Percentiles rank a stretch among this genome's conserved stretches.
Conservation (phyloP, 2,329 filamentous ascomycete species). For the Exophiala spinifera region DNA sequence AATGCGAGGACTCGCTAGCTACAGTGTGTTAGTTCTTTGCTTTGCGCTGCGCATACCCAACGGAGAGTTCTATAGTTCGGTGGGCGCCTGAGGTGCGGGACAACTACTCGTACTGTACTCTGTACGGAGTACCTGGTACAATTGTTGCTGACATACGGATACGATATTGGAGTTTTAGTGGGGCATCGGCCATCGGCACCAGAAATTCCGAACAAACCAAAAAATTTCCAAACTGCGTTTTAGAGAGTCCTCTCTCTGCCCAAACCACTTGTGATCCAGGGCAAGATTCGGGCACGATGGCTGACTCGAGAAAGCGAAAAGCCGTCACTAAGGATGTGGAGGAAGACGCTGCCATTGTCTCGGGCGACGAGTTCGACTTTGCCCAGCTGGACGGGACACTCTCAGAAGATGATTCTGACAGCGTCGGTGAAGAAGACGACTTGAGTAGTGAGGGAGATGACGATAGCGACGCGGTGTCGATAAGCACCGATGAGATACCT, state of each 20-base stretch:
- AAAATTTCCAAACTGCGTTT: constrained; percentile 2
- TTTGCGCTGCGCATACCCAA: no score
- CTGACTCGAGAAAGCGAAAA: constrained; percentile 59
- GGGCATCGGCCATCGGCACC: neutral
- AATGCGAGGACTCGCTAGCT: neutral
- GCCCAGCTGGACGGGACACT: constrained; percentile 43
- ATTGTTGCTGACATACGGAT: no score
- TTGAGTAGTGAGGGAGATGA: constrained; percentile 10
- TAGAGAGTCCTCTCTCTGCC: neutral
- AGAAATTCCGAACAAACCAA: neutral
- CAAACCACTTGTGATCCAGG: neutral
- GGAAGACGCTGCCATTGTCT: constrained; percentile 50
- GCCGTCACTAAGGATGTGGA: constrained; percentile 55
- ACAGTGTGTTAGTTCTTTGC: no score
- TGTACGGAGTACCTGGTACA: no score
- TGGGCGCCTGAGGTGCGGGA: neutral
- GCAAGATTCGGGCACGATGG: constrained; percentile 16
- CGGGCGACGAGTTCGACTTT: constrained; percentile 58
- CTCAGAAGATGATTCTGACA: constrained; percentile 42
- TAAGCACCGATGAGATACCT: constrained; percentile 14
- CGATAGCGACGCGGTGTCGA: constrained; percentile 39
- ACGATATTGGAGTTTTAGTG: no score
- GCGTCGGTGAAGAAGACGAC: constrained; percentile 37
- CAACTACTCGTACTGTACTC: no score
- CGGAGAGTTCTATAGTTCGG: neutral